A percentile compares a stretch with the other conserved stretches of the same genome.
Conservation (phyloP, 2,329 filamentous ascomycete species). For the Hirsutella minnesotensis region DNA sequence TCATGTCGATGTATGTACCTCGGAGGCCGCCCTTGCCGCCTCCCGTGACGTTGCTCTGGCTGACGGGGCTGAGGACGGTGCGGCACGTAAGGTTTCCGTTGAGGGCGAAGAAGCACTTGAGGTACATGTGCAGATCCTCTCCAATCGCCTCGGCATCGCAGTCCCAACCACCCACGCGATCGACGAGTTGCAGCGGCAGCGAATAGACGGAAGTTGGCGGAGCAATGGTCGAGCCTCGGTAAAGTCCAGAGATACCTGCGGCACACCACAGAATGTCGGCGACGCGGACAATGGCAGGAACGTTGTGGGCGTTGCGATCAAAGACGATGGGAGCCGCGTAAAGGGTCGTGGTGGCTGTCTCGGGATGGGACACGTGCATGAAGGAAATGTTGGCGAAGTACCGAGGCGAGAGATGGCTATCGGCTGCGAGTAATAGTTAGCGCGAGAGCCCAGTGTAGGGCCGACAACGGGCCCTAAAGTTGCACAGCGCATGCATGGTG, state of each 20-base stretch:
- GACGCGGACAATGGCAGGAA: slow-evolving; percentile 56
- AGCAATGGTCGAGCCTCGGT: slow-evolving; percentile 49
- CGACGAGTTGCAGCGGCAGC: slow-evolving; percentile 52
- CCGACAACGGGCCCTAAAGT: not conserved
- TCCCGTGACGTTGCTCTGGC: slow-evolving; percentile 60
- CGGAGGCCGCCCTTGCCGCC: slow-evolving; percentile 39
- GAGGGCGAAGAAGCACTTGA: slow-evolving; percentile 66
- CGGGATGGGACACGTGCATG: slow-evolving; percentile 48
- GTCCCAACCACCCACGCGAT: slow-evolving; percentile 63
- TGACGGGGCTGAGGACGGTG: slow-evolving; percentile 56
- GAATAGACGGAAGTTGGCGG: slow-evolving; percentile 68
- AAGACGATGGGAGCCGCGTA: slow-evolving; percentile 64
- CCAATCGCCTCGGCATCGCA: slow-evolving; percentile 59
- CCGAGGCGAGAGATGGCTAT: slow-evolving; percentile 56
- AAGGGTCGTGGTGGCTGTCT: slow-evolving; percentile 49
- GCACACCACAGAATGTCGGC: slow-evolving; percentile 63
- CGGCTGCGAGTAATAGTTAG: slow-evolving; percentile 32
- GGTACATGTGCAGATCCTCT: slow-evolving; percentile 67
- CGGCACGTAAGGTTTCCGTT: slow-evolving; percentile 55
- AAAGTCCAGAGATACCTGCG: slow-evolving; percentile 58
- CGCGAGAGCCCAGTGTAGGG: not conserved
- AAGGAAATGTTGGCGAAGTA: slow-evolving; percentile 55
- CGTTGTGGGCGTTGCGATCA: slow-evolving; percentile 58
- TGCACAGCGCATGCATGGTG: not conserved
- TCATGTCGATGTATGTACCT: slow-evolving; percentile 44